phyloP scores from a whole-genome alignment of 371 early-diverging fungal genomes.

The Saksenaea vasiformis region DNA sequence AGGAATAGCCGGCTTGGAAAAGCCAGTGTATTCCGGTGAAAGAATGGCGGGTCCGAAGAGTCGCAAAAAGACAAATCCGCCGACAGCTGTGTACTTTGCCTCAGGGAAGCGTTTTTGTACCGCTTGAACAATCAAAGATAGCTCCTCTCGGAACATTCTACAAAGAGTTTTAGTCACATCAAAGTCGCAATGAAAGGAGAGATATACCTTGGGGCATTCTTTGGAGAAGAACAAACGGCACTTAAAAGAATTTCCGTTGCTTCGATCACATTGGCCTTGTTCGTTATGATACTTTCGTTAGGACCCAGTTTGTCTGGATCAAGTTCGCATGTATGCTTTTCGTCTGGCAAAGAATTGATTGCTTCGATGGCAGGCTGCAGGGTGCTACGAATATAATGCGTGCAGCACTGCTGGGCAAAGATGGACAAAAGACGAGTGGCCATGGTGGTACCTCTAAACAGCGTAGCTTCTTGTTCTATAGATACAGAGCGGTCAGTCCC shows the following conservation, averaged over 20 bases:
- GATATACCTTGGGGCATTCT: constrained; percentile 61
- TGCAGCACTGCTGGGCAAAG: constrained; percentile 75
- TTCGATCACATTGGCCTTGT: constrained; percentile 74
- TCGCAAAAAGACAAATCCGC: constrained; percentile 90
- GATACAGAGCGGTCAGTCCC: constrained; percentile 3
- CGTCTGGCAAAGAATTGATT: constrained; percentile 34
- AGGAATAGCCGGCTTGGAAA: constrained; percentile 45
- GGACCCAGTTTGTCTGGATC: constrained; percentile 76
- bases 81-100: constrained; percentile 79
- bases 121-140: constrained; percentile 67
- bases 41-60: constrained; percentile 93
- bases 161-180: not conserved
- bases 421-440: constrained; percentile 81
- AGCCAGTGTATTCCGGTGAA: constrained; percentile 67
- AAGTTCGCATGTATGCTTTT: constrained; percentile 64
- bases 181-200: not conserved
- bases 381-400: constrained; percentile 73
- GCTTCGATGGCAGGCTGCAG: constrained; percentile 74
- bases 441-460: constrained; percentile 89
- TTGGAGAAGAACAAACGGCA: constrained; percentile 72
- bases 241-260: constrained; percentile 76
- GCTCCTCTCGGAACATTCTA: constrained; percentile 73
- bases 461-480: constrained; percentile 72
- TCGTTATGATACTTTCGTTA: constrained; percentile 57
- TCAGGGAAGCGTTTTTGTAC: constrained; percentile 84